Conservation (phyloP, 164 flowering plant species). For the Annona cherimola region DNA sequence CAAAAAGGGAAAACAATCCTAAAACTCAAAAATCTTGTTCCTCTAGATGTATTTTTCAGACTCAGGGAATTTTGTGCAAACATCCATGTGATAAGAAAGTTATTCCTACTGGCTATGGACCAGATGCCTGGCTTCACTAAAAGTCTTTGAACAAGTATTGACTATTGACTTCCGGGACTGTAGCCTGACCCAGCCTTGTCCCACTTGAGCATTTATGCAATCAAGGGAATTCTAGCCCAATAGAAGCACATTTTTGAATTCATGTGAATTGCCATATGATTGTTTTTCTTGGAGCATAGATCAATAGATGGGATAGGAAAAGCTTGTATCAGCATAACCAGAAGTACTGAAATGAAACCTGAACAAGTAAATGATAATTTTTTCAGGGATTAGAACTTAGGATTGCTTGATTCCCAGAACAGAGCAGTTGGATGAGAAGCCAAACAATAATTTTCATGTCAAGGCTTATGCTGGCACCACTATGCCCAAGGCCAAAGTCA, state of each 20-base stretch:
- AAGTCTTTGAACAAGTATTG: too few relatives aligned
- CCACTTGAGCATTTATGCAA: too few relatives aligned
- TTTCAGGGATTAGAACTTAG: neutral
- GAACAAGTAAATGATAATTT: too few relatives aligned
- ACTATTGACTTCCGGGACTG: too few relatives aligned
- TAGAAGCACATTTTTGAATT: too few relatives aligned
- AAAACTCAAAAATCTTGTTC: neutral
- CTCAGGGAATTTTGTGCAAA: neutral
- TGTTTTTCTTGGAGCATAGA: neutral
- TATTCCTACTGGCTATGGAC: too few relatives aligned
- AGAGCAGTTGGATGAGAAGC: neutral
- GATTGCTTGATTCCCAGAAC: neutral
- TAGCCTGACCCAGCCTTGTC: too few relatives aligned
- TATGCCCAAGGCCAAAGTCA: neutral
- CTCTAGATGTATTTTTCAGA: neutral
- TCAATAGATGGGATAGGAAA: neutral
- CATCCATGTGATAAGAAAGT: neutral
- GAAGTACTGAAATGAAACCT: too few relatives aligned
- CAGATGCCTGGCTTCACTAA: too few relatives aligned
- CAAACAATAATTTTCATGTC: neutral
- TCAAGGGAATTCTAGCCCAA: too few relatives aligned
- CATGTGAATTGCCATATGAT: too few relatives aligned
- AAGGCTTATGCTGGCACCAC: neutral
- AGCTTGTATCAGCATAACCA: neutral
- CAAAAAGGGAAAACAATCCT: neutral